These are phyloP conservation scores for Pouteria campechiana DNA, from an alignment of 179 eudicot genomes.

Conservation along the genomic window DNA sequence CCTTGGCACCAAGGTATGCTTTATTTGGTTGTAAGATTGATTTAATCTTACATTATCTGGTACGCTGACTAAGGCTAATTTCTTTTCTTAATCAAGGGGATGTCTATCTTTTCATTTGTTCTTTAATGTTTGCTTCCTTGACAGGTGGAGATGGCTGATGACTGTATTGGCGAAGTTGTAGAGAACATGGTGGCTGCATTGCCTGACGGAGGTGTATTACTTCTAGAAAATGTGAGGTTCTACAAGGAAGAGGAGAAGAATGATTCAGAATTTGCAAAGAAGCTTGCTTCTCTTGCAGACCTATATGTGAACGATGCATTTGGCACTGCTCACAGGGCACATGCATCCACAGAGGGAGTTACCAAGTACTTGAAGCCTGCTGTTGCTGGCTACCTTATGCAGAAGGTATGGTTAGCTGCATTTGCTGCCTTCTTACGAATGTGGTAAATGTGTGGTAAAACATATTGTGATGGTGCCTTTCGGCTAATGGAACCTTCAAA, in stretches of 20 bases:
- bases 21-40: no score
- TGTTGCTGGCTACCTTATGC: conserved; percentile 66
- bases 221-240: conserved; percentile 79
- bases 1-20: conserved; percentile 61
- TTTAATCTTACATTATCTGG: background rate
- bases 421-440: no score
- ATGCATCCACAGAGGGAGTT: conserved; percentile 73
- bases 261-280: conserved; percentile 83
- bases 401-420: no score
- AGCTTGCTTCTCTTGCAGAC: conserved; percentile 77
- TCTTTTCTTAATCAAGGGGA: no score
- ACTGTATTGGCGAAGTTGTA: conserved; percentile 73
- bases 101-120: no score
- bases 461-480: no score
- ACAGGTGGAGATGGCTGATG: conserved; percentile 67
- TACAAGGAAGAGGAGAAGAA: conserved; percentile 88
- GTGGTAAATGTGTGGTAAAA: no score
- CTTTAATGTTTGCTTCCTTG: background rate
- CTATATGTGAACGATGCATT: conserved; percentile 64
- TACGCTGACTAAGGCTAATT: no score
- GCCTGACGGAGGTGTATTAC: conserved; percentile 71
- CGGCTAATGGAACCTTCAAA: no score
- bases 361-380: conserved; percentile 65
- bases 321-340: conserved; percentile 70
- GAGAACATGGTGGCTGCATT: conserved; percentile 56